Evolutionary conservation across 108 stramenopile genomes (phyloP).

Genomic region (Fragilariopsis cylindrus): DNA sequence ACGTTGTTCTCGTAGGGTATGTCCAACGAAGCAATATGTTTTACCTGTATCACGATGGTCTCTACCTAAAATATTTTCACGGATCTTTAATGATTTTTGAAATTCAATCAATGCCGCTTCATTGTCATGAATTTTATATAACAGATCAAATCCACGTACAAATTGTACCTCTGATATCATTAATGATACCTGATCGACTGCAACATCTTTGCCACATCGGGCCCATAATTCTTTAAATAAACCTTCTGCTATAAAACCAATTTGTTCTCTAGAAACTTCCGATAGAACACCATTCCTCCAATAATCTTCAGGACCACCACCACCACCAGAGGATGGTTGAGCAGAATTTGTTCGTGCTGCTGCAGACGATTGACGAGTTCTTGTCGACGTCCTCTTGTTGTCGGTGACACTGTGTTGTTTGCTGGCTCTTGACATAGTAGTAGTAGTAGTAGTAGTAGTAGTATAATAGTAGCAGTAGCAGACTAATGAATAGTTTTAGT

Average conservation of each 20-base stretch:
- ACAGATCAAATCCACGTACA: conserved; percentile 36
- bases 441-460: too few relatives aligned
- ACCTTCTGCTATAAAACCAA: conserved; percentile 43
- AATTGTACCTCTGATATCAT: conserved; percentile 47
- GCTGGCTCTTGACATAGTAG: too few relatives aligned
- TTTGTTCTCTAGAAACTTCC: conserved; percentile 44
- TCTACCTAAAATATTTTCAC: conserved; percentile 39
- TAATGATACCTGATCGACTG: conserved; percentile 34
- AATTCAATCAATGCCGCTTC: conserved; percentile 37
- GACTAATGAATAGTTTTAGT: too few relatives aligned
- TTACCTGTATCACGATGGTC: conserved; percentile 49
- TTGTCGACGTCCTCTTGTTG: not conserved
- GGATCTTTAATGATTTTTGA: conserved; percentile 39
- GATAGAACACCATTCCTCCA: conserved; percentile 38
- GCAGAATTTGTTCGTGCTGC: not conserved
- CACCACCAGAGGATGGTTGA: conserved; percentile 2
- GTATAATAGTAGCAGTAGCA: too few relatives aligned
- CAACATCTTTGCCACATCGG: conserved; percentile 41
- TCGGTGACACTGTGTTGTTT: too few relatives aligned
- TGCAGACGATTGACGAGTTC: not conserved
- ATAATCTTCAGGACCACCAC: conserved; percentile 40
- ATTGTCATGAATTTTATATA: conserved; percentile 43
- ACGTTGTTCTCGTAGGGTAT: conserved; percentile 36
- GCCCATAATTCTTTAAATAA: conserved; percentile 47
- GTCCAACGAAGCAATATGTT: conserved; percentile 47